These are phyloP conservation scores for Areca catechu DNA, from an alignment of 176 grass and related monocot species.

Conservation along the genomic window DNA sequence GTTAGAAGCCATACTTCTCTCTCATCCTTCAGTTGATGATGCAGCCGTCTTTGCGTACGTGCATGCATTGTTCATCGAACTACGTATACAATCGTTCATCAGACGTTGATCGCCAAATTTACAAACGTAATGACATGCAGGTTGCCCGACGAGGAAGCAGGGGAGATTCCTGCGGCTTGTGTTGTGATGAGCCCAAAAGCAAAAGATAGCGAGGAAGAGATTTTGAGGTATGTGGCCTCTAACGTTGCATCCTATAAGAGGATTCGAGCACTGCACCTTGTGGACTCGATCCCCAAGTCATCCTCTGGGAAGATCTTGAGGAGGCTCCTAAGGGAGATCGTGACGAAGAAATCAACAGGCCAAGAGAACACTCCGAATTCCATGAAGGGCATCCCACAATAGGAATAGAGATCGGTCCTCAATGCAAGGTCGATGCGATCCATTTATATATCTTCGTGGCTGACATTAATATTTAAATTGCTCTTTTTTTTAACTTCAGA, in stretches of 20 bases:
- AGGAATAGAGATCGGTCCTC: too few relatives aligned
- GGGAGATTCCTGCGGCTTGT: conserved; percentile 68
- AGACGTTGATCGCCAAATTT: too few relatives aligned
- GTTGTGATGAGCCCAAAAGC: conserved; percentile 44
- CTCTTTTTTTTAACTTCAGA: too few relatives aligned
- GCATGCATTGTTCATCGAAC: not conserved
- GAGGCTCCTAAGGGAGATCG: conserved; percentile 58
- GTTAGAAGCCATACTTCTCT: conserved; percentile 74
- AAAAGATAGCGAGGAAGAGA: conserved; percentile 34
- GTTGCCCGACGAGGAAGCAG: conserved; percentile 75
- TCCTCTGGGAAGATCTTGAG: conserved; percentile 77
- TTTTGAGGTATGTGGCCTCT: conserved; percentile 56
- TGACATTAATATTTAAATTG: too few relatives aligned
- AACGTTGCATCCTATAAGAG: conserved; percentile 71
- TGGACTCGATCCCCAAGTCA: conserved; percentile 75
- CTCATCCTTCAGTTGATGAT: conserved; percentile 59
- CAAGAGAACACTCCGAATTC: too few relatives aligned
- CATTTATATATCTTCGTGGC: too few relatives aligned
- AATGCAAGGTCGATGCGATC: too few relatives aligned
- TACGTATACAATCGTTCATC: too few relatives aligned
- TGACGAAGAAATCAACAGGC: conserved; percentile 10
- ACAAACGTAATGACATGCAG: conserved; percentile 17
- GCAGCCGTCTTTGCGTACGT: conserved; percentile 70
- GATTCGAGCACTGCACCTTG: conserved; percentile 46
- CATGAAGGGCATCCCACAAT: too few relatives aligned